Conservation (phyloP, 768 basidiomycete genomes). For the Pulveroboletus sp. region DNA sequence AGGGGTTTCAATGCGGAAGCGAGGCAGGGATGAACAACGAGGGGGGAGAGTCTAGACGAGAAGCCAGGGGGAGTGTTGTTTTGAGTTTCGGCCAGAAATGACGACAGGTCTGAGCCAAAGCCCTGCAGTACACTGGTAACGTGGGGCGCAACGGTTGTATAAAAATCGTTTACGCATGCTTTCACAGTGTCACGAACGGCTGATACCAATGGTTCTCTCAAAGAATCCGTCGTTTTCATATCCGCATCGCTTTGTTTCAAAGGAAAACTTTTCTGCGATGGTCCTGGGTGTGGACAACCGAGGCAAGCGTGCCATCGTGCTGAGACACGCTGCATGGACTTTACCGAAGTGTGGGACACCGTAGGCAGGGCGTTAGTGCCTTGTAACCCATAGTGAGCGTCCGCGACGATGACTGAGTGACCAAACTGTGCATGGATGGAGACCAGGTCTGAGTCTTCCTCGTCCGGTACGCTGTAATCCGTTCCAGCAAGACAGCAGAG, state of each 20-base stretch:
- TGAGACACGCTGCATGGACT: slow-evolving; percentile 1
- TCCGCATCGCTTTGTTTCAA: not conserved
- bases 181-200: not conserved
- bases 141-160: not conserved
- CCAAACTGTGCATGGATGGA: slow-evolving; percentile 1
- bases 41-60: not conserved
- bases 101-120: not conserved
- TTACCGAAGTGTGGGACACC: not conserved
- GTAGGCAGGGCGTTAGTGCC: not conserved
- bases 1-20: fast-evolving
- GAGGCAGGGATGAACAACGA: not conserved
- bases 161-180: not conserved
- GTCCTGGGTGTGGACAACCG: not conserved
- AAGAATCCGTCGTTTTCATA: not conserved
- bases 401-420: not conserved
- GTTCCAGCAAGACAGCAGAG: not conserved
- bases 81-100: not conserved
- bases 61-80: fast-evolving
- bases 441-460: not conserved
- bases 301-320: slow-evolving; percentile 1
- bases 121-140: slow-evolving; percentile 3
- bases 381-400: slow-evolving; percentile 3
- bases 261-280: not conserved
- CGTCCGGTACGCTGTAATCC: not conserved
- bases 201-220: not conserved